A percentile compares a stretch with the other conserved stretches of the same genome.
Conservation (phyloP, 2,329 filamentous ascomycete genomes). For the Graphium sp. region DNA sequence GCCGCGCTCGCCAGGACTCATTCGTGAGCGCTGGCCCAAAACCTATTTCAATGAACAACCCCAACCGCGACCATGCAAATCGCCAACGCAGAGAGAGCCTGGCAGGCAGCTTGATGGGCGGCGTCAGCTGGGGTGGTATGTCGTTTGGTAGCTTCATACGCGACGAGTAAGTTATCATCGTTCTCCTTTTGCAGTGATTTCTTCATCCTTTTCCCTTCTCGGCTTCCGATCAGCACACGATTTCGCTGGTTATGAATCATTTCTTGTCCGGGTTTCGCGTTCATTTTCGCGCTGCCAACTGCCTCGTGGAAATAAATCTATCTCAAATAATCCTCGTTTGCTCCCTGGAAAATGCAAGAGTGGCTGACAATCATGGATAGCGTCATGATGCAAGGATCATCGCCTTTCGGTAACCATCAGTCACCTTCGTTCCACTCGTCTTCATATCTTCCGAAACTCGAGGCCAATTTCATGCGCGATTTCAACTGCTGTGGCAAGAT, state of each 20-base stretch:
- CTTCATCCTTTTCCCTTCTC: conserved; percentile 1
- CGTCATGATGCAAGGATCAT: conserved; percentile 90
- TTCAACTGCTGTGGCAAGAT: conserved; percentile 89
- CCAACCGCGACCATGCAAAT: conserved; percentile 40
- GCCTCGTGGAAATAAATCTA: no score
- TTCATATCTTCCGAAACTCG: conserved; percentile 88
- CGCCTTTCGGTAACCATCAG: conserved; percentile 66
- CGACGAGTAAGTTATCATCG: conserved; percentile 64
- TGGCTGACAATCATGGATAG: no score
- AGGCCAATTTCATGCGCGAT: conserved; percentile 95
- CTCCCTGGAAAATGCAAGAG: no score
- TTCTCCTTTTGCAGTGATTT: conserved; percentile 3
- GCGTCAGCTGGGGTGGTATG: conserved; percentile 93
- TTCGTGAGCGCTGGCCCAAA: conserved; percentile 49
- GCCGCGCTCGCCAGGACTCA: conserved; percentile 44
- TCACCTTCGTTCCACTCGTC: conserved; percentile 95
- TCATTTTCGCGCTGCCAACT: no score
- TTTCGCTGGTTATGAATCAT: no score
- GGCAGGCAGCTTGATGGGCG: conserved; percentile 52
- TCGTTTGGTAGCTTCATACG: conserved; percentile 94
- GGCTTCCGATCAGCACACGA: conserved; percentile 1
- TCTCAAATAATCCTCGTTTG: no score
- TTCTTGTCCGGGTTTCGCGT: no score
- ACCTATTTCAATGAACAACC: conserved; percentile 50
- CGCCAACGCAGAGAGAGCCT: conserved; percentile 44